A percentile compares a stretch with the other conserved stretches of the same genome.
phyloP scores from a whole-genome alignment of 345 rosid species.

The Eucalyptus marginata region DNA sequence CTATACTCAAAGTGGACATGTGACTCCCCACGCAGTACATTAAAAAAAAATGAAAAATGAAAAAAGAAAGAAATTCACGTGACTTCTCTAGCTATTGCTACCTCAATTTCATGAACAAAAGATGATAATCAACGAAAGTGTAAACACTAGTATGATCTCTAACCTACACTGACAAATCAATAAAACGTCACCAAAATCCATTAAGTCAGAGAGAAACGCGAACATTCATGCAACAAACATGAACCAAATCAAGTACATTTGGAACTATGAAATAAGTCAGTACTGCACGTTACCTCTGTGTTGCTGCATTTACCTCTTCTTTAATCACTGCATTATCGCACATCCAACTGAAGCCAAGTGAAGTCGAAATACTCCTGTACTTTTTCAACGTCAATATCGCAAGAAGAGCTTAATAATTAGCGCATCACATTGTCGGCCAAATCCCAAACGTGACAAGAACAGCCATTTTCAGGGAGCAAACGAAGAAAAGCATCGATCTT shows the following conservation, averaged over 20 bases:
- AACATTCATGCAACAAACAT: too few relatives aligned
- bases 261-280: too few relatives aligned
- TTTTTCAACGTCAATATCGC: background rate
- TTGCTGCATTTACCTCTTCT: too few relatives aligned
- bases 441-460: background rate
- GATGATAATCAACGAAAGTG: background rate
- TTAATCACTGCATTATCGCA: constrained; percentile 93
- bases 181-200: background rate
- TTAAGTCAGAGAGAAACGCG: too few relatives aligned
- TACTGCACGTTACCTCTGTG: constrained; percentile 47
- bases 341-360: constrained; percentile 99
- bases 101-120: background rate
- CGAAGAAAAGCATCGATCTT: background rate
- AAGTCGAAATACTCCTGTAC: constrained; percentile 74
- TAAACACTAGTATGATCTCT: background rate
- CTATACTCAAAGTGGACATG: background rate
- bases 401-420: background rate
- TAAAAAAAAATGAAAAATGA: too few relatives aligned
- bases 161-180: background rate
- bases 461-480: background rate
- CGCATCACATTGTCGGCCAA: background rate
- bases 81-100: background rate
- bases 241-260: too few relatives aligned
- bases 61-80: background rate
- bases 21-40: background rate